Evolutionary conservation across 1,139 yeast species (phyloP).

Genomic region (Ashbya aceris): DNA sequence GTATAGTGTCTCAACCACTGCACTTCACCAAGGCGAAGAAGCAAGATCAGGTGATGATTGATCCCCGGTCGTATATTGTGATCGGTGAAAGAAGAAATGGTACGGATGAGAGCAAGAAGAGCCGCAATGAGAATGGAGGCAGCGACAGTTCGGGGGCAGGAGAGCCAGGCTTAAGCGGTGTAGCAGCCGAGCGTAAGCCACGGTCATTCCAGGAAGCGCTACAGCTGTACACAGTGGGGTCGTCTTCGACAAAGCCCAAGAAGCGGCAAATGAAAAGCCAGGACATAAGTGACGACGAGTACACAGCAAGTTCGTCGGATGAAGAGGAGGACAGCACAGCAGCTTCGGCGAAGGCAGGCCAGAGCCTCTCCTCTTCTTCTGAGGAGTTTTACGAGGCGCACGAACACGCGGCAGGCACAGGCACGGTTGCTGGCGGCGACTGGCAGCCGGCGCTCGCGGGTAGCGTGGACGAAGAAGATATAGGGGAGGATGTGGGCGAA

Average conservation of each 20-base stretch:
- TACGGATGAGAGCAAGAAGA: slow-evolving; percentile 16
- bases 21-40: slow-evolving; percentile 46
- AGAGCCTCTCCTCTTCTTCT: slow-evolving; percentile 13
- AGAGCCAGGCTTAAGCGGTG: slow-evolving; percentile 1
- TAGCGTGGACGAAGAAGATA: slow-evolving; percentile 9
- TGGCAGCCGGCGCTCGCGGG: no score
- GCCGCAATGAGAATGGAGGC: slow-evolving; percentile 14
- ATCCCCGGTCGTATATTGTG: slow-evolving; percentile 27
- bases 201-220: slow-evolving; percentile 24
- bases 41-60: slow-evolving; percentile 31
- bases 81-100: slow-evolving; percentile 14
- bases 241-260: slow-evolving; percentile 1
- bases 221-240: slow-evolving; percentile 15
- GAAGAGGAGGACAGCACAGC: slow-evolving; percentile 3
- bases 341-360: neutral
- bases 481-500: slow-evolving; percentile 22
- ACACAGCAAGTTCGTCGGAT: slow-evolving; percentile 11
- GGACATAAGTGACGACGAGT: slow-evolving; percentile 20
- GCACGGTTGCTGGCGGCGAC: no score
- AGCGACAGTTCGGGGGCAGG: slow-evolving; percentile 4
- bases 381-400: slow-evolving; percentile 29
- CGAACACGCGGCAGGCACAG: slow-evolving; percentile 15
- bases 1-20: slow-evolving; percentile 50
- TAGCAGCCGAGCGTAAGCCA: slow-evolving; percentile 10
- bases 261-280: neutral